Evolutionary conservation across 78 protist genomes (phyloP).

Genomic region (Polysphondylium violaceum): DNA sequence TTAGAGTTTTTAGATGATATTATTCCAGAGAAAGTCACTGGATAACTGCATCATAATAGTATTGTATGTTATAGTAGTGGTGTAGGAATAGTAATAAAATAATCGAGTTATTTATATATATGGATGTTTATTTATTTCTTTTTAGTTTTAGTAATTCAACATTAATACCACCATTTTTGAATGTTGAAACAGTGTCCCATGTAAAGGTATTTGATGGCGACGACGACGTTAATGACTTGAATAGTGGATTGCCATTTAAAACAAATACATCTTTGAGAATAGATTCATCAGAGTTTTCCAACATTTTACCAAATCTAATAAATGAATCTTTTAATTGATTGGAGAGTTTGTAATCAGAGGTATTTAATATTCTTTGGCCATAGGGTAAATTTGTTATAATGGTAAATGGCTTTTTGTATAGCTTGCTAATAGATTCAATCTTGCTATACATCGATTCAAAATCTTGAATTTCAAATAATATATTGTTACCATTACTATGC

Average conservation of each 20-base stretch:
- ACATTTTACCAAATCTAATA: constrained; percentile 38
- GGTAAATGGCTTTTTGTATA: constrained; percentile 5
- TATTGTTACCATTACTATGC: not conserved
- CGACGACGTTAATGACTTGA: constrained; percentile 11
- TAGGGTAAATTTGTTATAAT: constrained; percentile 64
- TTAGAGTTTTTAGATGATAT: constrained; percentile 56
- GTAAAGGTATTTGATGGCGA: not conserved
- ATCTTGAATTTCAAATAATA: constrained; percentile 15
- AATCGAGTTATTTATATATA: too few species aligned
- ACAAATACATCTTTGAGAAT: constrained; percentile 29
- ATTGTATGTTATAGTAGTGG: too few species aligned
- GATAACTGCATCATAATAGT: too few species aligned
- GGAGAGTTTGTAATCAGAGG: not conserved
- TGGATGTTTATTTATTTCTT: not conserved
- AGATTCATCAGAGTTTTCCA: not conserved
- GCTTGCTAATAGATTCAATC: not conserved
- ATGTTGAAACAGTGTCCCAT: constrained; percentile 6
- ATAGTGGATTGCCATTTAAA: constrained; percentile 45
- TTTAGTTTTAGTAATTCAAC: constrained; percentile 49
- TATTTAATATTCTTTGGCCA: constrained; percentile 32
- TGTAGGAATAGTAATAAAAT: too few species aligned
- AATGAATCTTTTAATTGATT: not conserved
- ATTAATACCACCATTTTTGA: constrained; percentile 60
- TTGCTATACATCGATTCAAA: not conserved
- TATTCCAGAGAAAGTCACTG: constrained; percentile 40